These are phyloP conservation scores for Solanum pinnatisectum DNA, from an alignment of 257 asterid species.

Conservation along the genomic window DNA sequence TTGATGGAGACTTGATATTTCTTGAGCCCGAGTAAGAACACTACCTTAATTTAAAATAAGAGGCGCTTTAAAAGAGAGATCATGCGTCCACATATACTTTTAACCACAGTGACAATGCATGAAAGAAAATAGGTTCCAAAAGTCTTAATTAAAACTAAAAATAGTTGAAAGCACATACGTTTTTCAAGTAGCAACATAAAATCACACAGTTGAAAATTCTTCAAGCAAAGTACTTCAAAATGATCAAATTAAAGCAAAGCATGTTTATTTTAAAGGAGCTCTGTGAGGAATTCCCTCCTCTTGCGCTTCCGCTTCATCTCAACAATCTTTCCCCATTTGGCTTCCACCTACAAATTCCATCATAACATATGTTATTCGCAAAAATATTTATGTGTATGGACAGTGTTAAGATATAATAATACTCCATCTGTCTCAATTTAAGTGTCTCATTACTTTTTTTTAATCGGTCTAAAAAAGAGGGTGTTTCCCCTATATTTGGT, in stretches of 20 bases:
- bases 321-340: not conserved
- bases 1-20: too few relatives aligned
- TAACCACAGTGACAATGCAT: not conserved
- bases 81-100: too few relatives aligned
- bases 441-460: not conserved
- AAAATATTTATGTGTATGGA: not conserved
- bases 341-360: conserved; percentile 3
- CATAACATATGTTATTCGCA: not conserved
- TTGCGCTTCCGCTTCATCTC: not conserved
- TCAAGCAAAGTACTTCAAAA: not conserved
- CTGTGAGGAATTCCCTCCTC: conserved; percentile 3
- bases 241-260: not conserved
- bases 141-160: too few relatives aligned
- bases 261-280: not conserved
- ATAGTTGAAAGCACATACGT: not conserved
- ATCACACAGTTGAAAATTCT: not conserved
- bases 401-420: not conserved
- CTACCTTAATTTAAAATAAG: too few relatives aligned
- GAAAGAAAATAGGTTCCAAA: not conserved
- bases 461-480: too few relatives aligned
- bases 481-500: too few relatives aligned
- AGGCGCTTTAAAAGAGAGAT: too few relatives aligned
- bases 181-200: not conserved
- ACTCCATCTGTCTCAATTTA: too few relatives aligned
- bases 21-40: too few relatives aligned